Conservation (phyloP, 2,329 filamentous ascomycete genomes). For the Cladosporium velox region DNA sequence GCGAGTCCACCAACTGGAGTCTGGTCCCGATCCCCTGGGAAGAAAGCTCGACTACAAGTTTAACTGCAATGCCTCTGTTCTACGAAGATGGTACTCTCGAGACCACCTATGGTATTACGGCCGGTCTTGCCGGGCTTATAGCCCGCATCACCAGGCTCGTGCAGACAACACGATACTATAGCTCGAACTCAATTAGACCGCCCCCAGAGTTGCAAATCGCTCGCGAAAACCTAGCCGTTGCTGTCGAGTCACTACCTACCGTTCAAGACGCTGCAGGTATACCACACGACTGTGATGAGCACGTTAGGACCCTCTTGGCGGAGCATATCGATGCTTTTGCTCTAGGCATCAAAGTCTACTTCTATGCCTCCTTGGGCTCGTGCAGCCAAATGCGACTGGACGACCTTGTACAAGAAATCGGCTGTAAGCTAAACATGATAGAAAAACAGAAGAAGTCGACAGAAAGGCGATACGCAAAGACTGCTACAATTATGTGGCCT, state of each 20-base stretch:
- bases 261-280: neutral
- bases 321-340: conserved; percentile 4
- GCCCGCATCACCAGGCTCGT: neutral
- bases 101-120: neutral
- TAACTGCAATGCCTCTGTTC: neutral
- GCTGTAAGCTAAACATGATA: neutral
- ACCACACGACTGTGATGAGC: conserved; percentile 1
- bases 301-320: neutral
- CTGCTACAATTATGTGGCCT: neutral
- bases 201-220: neutral
- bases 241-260: neutral
- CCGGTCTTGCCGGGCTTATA: neutral
- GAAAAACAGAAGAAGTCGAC: neutral
- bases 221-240: neutral
- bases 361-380: neutral
- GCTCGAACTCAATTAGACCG: neutral
- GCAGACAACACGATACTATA: neutral
- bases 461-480: neutral
- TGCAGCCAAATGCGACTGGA: neutral
- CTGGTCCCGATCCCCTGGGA: neutral
- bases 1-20: conserved; percentile 4
- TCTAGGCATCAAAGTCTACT: conserved; percentile 2
- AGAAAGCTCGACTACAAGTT: neutral
- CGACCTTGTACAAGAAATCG: neutral
- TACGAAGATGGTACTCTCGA: neutral